Evolutionary conservation across 1,284 basidiomycete species (phyloP), one percentile per base, ranked within the genome.

Genomic region (Stereum hirsutum): DNA sequence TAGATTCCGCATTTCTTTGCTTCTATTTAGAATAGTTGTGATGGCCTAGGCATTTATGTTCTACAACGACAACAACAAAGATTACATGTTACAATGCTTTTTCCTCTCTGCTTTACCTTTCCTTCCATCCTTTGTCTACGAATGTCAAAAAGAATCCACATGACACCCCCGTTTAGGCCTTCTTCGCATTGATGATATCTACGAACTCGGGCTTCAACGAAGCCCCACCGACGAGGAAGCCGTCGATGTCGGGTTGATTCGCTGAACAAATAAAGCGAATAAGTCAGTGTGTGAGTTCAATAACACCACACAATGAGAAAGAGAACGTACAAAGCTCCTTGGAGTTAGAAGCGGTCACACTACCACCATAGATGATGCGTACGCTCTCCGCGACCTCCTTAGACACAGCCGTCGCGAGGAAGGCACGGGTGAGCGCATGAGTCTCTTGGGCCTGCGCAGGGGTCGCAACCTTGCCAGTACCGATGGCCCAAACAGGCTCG

Each of bases 401-500:
- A 17, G 85, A 86, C 39, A 96, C 78, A 19, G 73, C 71, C 46
- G 67, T 70, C 39, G 68, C 60, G 52, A 97, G 73, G 74, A 81
- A 98, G 25, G 68, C 59, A 54, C 95, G 89, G 56, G 94, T 85
- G 50, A 85, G 82, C 37, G 74, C 75, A 62, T 99, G 96, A 1
- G 90, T 83, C 41, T 95, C 89, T 66, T 99, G 94, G 2, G 96
- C 96, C 64, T 92, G 89, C n/a, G 66, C 70, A 3, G 87, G 72
- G 28, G 91, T 92, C 33, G 96, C 95, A 47, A 97, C 94, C 67
- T 91, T 95, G 52, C 92, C 93, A 17, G 93, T 97, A 44, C 94
- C 95, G 61, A 99, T 99, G 32, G 95, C 96, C 96, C 95, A 99
- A 24, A 99, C 95, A 37, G 91, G 90, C 63, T 94, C 90, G 63